phyloP scores from a whole-genome alignment of 1,139 yeast species.

The Taiozyma sp. region DNA sequence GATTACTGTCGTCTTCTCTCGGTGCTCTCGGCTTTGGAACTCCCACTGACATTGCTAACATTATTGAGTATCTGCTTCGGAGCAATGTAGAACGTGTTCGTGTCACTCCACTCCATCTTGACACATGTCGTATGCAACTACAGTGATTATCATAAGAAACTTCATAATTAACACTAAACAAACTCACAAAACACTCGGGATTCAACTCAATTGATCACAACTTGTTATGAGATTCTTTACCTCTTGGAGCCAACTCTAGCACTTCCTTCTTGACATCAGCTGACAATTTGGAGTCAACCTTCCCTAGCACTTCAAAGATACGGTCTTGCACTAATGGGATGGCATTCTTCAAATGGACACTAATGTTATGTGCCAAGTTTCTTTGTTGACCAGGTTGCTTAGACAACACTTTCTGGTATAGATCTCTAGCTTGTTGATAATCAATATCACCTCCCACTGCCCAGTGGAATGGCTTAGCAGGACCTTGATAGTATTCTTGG shows the following conservation, averaged over 20 bases:
- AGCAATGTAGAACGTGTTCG: no score
- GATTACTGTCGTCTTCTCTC: no score
- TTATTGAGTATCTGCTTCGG: no score
- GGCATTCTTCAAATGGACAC: slow-evolving; percentile 70
- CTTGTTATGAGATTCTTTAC: slow-evolving; percentile 1
- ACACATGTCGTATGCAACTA: not conserved
- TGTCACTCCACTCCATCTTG: no score
- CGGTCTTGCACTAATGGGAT: slow-evolving; percentile 74
- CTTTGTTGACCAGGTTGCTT: slow-evolving; percentile 76
- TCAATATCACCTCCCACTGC: slow-evolving; percentile 63
- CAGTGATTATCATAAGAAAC: not conserved
- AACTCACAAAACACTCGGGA: not conserved
- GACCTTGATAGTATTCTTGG: slow-evolving; percentile 87
- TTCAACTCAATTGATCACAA: not conserved
- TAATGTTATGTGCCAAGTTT: slow-evolving; percentile 78
- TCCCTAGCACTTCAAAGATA: slow-evolving; percentile 71
- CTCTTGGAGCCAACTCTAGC: slow-evolving; percentile 49
- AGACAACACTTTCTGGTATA: slow-evolving; percentile 71
- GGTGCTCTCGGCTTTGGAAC: not conserved
- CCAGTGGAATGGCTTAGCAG: slow-evolving; percentile 91
- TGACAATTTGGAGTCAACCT: slow-evolving; percentile 68
- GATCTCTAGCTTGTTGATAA: slow-evolving; percentile 60
- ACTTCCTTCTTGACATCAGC: slow-evolving; percentile 58
- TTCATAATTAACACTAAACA: no score
- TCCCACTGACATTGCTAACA: no score